These are phyloP conservation scores for Annona squamosa DNA, from an alignment of 164 flowering plant genomes.

Conservation along the genomic window DNA sequence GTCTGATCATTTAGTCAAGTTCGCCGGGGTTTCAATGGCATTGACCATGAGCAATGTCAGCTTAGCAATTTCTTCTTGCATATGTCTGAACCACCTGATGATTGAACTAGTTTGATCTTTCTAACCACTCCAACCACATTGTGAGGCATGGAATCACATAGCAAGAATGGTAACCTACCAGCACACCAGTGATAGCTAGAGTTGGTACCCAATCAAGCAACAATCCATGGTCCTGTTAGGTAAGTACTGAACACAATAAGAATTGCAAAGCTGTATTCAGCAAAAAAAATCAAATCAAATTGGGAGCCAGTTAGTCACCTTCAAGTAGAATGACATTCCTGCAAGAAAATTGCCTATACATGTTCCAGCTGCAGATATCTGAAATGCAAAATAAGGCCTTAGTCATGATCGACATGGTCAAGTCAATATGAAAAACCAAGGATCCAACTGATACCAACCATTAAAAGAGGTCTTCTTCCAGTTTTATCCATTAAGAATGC, in stretches of 20 bases:
- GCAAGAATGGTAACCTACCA: slow-evolving; percentile 36
- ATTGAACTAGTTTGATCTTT: too few species aligned
- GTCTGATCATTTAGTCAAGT: too few species aligned
- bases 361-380: slow-evolving; percentile 73
- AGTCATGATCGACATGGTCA: neutral
- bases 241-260: too few species aligned
- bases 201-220: slow-evolving; percentile 32
- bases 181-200: slow-evolving; percentile 65
- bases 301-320: slow-evolving; percentile 32
- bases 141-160: too few species aligned
- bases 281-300: neutral
- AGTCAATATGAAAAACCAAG: neutral
- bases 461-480: slow-evolving; percentile 76
- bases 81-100: too few species aligned
- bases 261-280: neutral
- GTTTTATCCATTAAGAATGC: slow-evolving; percentile 60
- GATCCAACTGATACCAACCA: slow-evolving; percentile 34
- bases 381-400: neutral
- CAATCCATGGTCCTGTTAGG: slow-evolving; percentile 42
- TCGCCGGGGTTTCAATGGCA: too few species aligned
- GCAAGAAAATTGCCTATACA: slow-evolving; percentile 46
- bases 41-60: too few species aligned
- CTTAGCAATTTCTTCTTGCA: too few species aligned
- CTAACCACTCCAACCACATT: too few species aligned
- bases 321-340: slow-evolving; percentile 57